Evolutionary conservation across 2,329 filamentous ascomycete genomes (phyloP).

Genomic region (Hirsutella rhossiliensis): DNA sequence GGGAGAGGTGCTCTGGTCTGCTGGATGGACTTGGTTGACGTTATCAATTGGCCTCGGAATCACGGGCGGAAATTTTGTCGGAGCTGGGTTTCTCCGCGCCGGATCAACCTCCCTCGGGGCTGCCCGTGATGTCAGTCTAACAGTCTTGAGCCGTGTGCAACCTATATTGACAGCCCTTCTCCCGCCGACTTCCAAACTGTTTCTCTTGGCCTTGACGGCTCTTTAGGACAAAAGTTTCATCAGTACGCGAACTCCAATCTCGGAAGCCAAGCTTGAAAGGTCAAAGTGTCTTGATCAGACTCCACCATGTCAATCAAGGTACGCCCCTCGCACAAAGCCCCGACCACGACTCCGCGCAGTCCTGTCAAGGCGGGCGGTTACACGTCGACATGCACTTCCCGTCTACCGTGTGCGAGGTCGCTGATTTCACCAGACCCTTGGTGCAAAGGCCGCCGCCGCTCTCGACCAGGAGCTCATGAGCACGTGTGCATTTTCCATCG

Average conservation of each 20-base stretch:
- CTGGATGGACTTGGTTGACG: neutral
- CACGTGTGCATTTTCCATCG: slow-evolving; percentile 75
- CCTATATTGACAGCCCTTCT: too few species aligned
- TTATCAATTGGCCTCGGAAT: neutral
- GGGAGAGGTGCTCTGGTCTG: neutral
- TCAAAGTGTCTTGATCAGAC: neutral
- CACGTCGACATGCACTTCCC: too few species aligned
- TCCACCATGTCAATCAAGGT: slow-evolving; percentile 21
- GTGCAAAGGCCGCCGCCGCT: slow-evolving; percentile 74
- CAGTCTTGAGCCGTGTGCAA: too few species aligned
- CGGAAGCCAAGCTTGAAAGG: too few species aligned
- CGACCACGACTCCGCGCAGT: neutral
- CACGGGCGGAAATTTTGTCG: slow-evolving; percentile 10
- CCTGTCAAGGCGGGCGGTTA: too few species aligned
- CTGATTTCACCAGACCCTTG: slow-evolving; percentile 52
- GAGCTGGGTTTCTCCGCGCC: slow-evolving; percentile 25
- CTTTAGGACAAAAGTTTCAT: too few species aligned
- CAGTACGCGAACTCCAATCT: too few species aligned
- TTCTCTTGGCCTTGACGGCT: too few species aligned
- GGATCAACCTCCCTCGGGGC: slow-evolving; percentile 7
- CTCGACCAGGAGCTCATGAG: slow-evolving; percentile 94
- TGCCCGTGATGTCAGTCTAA: too few species aligned
- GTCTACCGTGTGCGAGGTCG: neutral
- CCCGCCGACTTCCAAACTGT: too few species aligned
- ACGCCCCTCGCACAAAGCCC: neutral